phyloP scores from a whole-genome alignment of 108 stramenopile species.

The Nannochloropsis salina region DNA sequence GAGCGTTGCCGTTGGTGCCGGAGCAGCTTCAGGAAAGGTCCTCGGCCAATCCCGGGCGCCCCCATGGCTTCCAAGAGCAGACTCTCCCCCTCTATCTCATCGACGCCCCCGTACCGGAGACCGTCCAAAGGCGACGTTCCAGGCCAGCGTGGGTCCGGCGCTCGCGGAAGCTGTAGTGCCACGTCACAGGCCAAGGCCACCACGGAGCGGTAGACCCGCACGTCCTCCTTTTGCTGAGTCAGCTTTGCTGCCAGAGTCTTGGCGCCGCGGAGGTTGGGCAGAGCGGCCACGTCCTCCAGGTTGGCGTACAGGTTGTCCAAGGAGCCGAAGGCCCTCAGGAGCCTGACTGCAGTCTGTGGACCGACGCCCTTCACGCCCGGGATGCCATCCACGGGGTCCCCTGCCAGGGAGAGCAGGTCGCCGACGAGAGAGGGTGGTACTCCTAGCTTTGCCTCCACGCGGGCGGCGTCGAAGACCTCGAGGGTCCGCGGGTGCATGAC shows the following conservation, averaged over 20 bases:
- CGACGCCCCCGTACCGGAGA: neutral
- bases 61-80: neutral
- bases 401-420: neutral
- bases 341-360: neutral
- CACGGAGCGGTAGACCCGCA: neutral
- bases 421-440: constrained; percentile 15
- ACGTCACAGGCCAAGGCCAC: constrained; percentile 9
- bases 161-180: neutral
- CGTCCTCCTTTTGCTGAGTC: neutral
- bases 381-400: constrained; percentile 12
- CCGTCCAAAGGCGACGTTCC: neutral
- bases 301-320: neutral
- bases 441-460: neutral
- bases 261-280: neutral
- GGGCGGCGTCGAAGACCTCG: neutral
- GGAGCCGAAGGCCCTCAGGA: neutral
- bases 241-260: constrained; percentile 16
- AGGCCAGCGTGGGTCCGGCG: no score
- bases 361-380: neutral
- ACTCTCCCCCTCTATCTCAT: neutral
- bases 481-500: constrained; percentile 14
- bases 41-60: neutral
- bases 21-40: neutral
- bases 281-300: neutral
- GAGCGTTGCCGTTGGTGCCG: neutral